phyloP scores from a whole-genome alignment of 495 filamentous ascomycete genomes.

The Penicillium bovifimosum region DNA sequence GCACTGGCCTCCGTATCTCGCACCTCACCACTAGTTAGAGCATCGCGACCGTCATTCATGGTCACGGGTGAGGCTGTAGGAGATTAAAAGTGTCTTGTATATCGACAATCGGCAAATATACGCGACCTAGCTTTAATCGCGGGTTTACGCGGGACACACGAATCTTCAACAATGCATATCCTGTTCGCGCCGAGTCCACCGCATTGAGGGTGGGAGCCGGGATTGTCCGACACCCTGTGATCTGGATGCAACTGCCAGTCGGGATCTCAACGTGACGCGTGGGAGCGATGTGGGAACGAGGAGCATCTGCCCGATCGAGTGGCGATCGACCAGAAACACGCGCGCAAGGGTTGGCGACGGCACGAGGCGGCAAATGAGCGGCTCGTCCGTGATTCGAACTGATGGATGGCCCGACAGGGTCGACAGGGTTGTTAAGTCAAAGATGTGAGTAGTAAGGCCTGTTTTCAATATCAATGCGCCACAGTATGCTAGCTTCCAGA shows the following conservation, averaged over 20 bases:
- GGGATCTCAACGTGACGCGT: constrained; percentile 16
- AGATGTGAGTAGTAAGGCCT: neutral
- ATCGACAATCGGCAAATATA: constrained; percentile 4
- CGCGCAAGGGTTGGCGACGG: constrained; percentile 21
- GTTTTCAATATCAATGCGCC: constrained; percentile 4
- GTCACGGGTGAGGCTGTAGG: neutral
- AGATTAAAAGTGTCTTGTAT: neutral
- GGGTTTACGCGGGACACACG: constrained; percentile 16
- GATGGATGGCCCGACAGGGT: neutral
- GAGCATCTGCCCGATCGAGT: constrained; percentile 23
- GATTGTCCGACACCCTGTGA: constrained; percentile 13
- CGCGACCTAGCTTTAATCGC: constrained; percentile 16
- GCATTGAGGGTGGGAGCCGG: constrained; percentile 13
- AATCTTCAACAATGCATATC: constrained; percentile 19
- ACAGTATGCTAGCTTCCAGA: constrained; percentile 8
- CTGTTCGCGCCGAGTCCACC: constrained; percentile 20
- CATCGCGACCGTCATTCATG: constrained; percentile 19
- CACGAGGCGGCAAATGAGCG: constrained; percentile 22
- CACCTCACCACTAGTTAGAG: constrained; percentile 16
- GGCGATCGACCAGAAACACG: constrained; percentile 26
- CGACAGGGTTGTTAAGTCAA: neutral
- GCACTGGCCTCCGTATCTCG: constrained; percentile 20
- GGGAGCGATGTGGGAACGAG: constrained; percentile 8
- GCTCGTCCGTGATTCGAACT: neutral
- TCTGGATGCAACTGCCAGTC: constrained; percentile 11